Evolutionary conservation across 1,139 yeast species (phyloP), one percentile per base, ranked within the genome.

Genomic region (Petasospora fabianii): DNA sequence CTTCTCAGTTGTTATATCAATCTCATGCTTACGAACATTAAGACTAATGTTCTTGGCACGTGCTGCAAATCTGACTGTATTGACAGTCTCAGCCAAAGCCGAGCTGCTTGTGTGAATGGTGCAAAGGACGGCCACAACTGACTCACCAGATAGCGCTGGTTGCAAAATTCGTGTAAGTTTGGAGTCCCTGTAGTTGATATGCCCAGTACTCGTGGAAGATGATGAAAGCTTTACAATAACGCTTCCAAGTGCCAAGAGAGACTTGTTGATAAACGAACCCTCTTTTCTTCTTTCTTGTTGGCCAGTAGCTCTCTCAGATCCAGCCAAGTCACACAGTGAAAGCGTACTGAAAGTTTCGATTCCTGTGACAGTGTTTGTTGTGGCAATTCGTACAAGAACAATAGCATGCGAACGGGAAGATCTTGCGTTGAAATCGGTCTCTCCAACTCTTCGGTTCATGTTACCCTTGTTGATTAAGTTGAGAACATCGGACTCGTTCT

Each of bases 401-500:
- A 88, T 84, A 0, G 97, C 95, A 61, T 92, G 98, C 1, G 96
- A 86, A 48, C 98, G 73, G 1, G 97, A 87, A 10, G 95, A 84
- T 45, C 94, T 72, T 9, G 69, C 58, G 58, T 90, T 90, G 61
- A 75, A 90, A 59, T 90, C 96, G 3, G 97, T 90, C 30, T 90
- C 87, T 33, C 94, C 84, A 0, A 96, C 87, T 49, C 81, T 77
- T 39, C 97, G 69, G 42, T 80, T 73, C 24, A 69, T 63, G 58
- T 90, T 95, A 29, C 97, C 97, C 34, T 62, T 65, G 27, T 72
- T 66, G 8, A 90, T 80, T 42, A 77, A 67, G 12, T 66, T 67
- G 41, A 85, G 61, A 15, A 90, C 65, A 47, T 87, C 90, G 1
- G 70, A 68, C 28, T 81, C 75, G 2, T 75, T 63, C 5, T 62